Conservation (phyloP, 805 yeast genomes). For the Osmozyma mogii region DNA sequence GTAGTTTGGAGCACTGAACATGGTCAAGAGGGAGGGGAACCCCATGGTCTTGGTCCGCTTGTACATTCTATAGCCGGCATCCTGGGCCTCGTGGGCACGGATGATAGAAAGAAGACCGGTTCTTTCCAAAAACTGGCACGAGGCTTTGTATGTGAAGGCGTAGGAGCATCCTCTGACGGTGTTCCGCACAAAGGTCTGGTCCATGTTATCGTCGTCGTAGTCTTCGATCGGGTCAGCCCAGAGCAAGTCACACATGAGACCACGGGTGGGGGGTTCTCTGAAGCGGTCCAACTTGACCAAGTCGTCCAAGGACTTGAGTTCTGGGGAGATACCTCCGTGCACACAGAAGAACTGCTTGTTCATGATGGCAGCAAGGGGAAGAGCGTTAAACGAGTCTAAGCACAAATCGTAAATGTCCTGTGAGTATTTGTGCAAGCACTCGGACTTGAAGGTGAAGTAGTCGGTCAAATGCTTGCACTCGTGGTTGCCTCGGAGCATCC, state of each 20-base stretch:
- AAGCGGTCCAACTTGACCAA: conserved; percentile 67
- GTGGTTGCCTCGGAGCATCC: conserved; percentile 89
- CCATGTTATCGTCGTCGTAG: conserved; percentile 51
- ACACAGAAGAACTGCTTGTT: conserved; percentile 92
- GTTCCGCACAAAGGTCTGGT: conserved; percentile 52
- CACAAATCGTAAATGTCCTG: conserved; percentile 59
- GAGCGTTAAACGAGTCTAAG: conserved; percentile 69
- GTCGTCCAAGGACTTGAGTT: conserved; percentile 62
- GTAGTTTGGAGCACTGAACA: conserved; percentile 94
- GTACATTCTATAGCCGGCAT: conserved; percentile 94
- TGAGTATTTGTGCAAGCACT: conserved; percentile 81
- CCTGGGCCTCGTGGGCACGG: conserved; percentile 97
- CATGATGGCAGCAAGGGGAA: conserved; percentile 91
- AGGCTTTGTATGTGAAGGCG: conserved; percentile 78
- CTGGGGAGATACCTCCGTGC: conserved; percentile 94
- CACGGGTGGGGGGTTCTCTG: conserved; percentile 87
- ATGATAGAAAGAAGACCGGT: conserved; percentile 79
- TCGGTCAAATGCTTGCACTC: conserved; percentile 91
- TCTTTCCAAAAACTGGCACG: conserved; percentile 67
- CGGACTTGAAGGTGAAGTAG: conserved; percentile 87
- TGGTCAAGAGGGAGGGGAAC: conserved; percentile 82
- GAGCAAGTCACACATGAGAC: conserved; percentile 86
- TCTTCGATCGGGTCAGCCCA: conserved; percentile 97
- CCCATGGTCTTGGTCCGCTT: conserved; percentile 75
- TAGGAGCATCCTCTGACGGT: conserved; percentile 87